Conservation (phyloP, 2,329 filamentous ascomycete species). For the Epichloe gansuensis region DNA sequence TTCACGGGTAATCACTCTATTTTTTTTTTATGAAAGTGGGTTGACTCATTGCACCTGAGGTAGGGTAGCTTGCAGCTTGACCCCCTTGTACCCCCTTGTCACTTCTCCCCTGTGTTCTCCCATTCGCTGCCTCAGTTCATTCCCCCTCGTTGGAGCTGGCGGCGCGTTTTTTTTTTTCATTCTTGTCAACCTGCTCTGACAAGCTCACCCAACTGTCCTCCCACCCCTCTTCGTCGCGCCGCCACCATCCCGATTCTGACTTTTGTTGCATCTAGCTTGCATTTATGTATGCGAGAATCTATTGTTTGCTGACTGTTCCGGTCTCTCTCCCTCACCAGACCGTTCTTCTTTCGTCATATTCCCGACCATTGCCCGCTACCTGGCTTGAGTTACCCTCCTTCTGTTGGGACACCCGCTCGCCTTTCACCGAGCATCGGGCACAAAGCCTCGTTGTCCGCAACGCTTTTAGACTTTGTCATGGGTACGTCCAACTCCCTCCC, state of each 20-base stretch:
- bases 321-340: constrained; percentile 16
- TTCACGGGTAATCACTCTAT: neutral
- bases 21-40: neutral
- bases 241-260: constrained; percentile 14
- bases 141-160: constrained; percentile 8
- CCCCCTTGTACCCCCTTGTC: constrained; percentile 4
- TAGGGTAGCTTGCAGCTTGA: constrained; percentile 9
- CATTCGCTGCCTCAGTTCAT: constrained; percentile 8
- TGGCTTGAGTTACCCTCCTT: constrained; percentile 12
- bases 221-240: constrained; percentile 9
- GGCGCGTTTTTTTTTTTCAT: constrained; percentile 11
- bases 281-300: constrained; percentile 21
- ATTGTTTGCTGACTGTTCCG: constrained; percentile 17
- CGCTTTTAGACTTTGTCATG: constrained; percentile 12
- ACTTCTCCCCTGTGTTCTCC: constrained; percentile 7
- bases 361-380: constrained; percentile 12
- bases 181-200: constrained; percentile 7
- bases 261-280: constrained; percentile 18
- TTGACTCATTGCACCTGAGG: constrained; percentile 5
- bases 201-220: constrained; percentile 10
- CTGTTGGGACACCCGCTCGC: constrained; percentile 16
- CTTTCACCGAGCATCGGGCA: constrained; percentile 10
- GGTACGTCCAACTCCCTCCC: constrained; percentile 9
- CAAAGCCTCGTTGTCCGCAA: constrained; percentile 10
- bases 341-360: constrained; percentile 10